Evolutionary conservation across 1,284 basidiomycete genomes (phyloP), one percentile per base, ranked within the genome.

Genomic region (Irpex sp.): DNA sequence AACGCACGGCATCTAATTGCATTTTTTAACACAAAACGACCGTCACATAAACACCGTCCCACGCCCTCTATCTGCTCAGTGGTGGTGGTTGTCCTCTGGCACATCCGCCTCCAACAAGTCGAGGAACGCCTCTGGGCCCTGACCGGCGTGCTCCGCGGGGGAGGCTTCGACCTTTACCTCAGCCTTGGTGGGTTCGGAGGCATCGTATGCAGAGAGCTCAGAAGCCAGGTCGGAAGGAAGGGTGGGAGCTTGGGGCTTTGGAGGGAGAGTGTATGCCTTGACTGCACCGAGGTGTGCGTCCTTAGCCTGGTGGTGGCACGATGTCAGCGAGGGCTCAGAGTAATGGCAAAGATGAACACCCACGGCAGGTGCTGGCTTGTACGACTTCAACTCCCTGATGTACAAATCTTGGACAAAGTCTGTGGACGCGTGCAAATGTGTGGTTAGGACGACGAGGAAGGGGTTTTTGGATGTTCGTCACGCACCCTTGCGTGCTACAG

Each of bases 321-420:
- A 15, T 26, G 19, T 61, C 55, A 60, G 58, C 8, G 51, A 57
- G 57, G 49, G 54, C 26, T 26, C 43, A 17, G 26, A 9, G 17
- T n/a, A 7, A 56, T 15, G 11, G 36, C 13, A 37, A n/a, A 37
- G 39, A 51, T n/a, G 26, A 39, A 51, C 31, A 81, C 83, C 68
- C 67, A 91, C 89, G 33, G 69, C 71, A 6, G 82, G 76, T 31
- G 83, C 76, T 50, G 85, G 76, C 83, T 95, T 97, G 88, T 96
- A 98, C 17, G 85, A 77, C 81, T 93, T 97, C 74, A 98, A 84
- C 81, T 97, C 92, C 73, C 84, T 88, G 70, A 98, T 72, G 80
- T 98, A 98, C 62, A 97, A 76, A 69, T 97, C 94, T 85, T 97
- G 93, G 63, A 98, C 83, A 71, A 97, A 81, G 81, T 97, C 95